phyloP scores from a whole-genome alignment of 2,329 filamentous ascomycete species.

The Zymoseptoria pseudotritici region DNA sequence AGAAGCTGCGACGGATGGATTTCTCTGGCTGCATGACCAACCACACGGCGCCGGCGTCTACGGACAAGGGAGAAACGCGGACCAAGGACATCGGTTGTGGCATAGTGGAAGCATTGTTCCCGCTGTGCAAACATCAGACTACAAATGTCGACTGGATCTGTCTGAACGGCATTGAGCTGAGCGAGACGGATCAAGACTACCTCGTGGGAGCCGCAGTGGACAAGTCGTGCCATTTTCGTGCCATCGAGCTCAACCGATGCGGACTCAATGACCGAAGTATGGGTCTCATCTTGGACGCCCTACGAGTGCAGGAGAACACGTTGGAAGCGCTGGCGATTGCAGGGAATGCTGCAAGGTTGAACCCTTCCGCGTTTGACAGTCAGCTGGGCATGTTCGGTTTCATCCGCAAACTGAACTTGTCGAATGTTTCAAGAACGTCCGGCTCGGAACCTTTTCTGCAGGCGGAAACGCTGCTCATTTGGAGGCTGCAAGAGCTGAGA shows the following conservation, averaged over 20 bases:
- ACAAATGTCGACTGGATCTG: constrained; percentile 66
- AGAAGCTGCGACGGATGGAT: constrained; percentile 55
- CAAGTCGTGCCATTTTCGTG: constrained; percentile 56
- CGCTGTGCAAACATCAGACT: constrained; percentile 57
- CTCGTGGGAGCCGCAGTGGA: constrained; percentile 62
- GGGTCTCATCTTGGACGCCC: constrained; percentile 55
- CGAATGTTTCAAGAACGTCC: constrained; percentile 56
- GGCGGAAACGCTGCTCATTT: constrained; percentile 58
- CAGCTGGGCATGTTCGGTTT: constrained; percentile 61
- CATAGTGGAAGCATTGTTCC: constrained; percentile 62
- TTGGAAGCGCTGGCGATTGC: constrained; percentile 62
- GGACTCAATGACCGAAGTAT: constrained; percentile 51
- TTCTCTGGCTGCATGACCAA: constrained; percentile 57
- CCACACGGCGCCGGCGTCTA: constrained; percentile 37
- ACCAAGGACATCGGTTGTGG: constrained; percentile 57
- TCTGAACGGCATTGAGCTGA: constrained; percentile 61
- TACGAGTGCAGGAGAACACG: constrained; percentile 58
- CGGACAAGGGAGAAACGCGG: constrained; percentile 34
- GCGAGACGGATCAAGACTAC: constrained; percentile 62
- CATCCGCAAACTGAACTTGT: constrained; percentile 59
- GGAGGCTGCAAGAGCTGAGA: constrained; percentile 59
- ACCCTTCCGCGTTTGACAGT: constrained; percentile 56
- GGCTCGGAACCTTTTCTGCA: constrained; percentile 57
- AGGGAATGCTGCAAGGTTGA: constrained; percentile 57
- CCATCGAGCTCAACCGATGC: constrained; percentile 60